phyloP scores from a whole-genome alignment of 1,284 basidiomycete species.

The Athelia sp. region DNA sequence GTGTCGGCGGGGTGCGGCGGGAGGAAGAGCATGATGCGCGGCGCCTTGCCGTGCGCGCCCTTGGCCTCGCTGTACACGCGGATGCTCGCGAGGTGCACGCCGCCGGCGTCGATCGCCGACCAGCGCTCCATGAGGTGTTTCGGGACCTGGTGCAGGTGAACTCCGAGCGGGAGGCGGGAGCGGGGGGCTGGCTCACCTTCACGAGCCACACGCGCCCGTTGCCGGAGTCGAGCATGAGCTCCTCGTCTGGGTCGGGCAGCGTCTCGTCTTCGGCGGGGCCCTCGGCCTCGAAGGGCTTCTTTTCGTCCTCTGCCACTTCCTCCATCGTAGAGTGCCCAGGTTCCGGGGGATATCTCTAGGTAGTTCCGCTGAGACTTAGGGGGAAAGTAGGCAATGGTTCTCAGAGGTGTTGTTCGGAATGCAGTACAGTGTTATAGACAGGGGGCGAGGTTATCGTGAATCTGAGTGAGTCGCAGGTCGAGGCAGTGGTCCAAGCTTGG shows the following conservation, averaged over 20 bases:
- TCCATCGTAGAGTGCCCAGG: slow-evolving; percentile 31
- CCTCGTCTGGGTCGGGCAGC: slow-evolving; percentile 73
- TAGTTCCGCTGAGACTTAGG: no score
- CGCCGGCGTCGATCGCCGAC: slow-evolving; percentile 55
- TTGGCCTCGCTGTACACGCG: slow-evolving; percentile 58
- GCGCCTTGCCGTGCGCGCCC: slow-evolving; percentile 39
- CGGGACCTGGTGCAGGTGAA: slow-evolving; percentile 44
- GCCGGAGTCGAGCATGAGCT: slow-evolving; percentile 66
- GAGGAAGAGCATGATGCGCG: slow-evolving; percentile 63
- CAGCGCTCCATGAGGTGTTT: slow-evolving; percentile 69
- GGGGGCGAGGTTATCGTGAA: no score
- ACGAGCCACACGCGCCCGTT: slow-evolving; percentile 75
- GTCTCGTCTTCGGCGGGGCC: slow-evolving; percentile 47
- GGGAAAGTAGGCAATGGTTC: no score
- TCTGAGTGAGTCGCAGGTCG: no score
- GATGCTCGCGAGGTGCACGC: slow-evolving; percentile 67
- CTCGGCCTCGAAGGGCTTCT: slow-evolving; percentile 63
- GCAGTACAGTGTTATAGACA: no score
- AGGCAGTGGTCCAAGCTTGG: no score
- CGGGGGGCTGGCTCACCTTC: slow-evolving; percentile 48
- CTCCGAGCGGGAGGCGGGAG: not conserved
- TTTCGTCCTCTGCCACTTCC: slow-evolving; percentile 53
- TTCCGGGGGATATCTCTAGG: no score
- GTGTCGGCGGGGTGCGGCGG: slow-evolving; percentile 48
- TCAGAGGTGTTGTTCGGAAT: no score